Percentiles rank a stretch among this genome's conserved stretches.
Conservation (phyloP, 768 basidiomycete genomes). For the Suillus americanus region DNA sequence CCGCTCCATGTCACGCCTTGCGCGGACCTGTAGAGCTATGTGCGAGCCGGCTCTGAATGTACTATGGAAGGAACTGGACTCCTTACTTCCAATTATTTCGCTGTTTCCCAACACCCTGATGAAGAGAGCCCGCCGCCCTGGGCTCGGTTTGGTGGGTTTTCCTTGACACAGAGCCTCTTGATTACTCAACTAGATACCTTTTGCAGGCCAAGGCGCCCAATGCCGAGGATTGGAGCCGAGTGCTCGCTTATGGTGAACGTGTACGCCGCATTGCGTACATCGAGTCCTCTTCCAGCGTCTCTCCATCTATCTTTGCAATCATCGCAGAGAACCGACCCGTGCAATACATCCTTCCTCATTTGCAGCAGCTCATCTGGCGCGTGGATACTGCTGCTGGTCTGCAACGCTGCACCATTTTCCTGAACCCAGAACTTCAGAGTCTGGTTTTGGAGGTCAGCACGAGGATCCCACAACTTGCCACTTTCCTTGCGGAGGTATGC, state of each 20-base stretch:
- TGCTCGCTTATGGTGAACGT: conserved; percentile 66
- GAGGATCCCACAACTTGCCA: conserved; percentile 55
- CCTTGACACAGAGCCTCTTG: conserved; percentile 7
- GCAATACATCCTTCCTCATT: conserved; percentile 65
- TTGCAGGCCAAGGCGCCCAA: conserved; percentile 58
- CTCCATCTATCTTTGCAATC: conserved; percentile 63
- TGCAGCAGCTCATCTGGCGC: conserved; percentile 71
- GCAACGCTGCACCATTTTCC: conserved; percentile 63
- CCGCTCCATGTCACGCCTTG: conserved; percentile 66
- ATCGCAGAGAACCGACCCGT: conserved; percentile 64
- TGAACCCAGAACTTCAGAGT: conserved; percentile 59
- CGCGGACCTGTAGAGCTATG: conserved; percentile 74
- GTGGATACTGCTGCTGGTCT: conserved; percentile 65
- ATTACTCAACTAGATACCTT: conserved; percentile 1
- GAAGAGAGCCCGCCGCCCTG: conserved; percentile 70
- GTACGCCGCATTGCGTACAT: conserved; percentile 70
- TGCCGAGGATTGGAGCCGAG: conserved; percentile 65
- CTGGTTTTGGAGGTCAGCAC: conserved; percentile 63
- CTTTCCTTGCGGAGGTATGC: conserved; percentile 65
- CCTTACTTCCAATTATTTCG: conserved; percentile 67
- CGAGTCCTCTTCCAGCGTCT: conserved; percentile 62
- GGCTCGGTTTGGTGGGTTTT: conserved; percentile 68
- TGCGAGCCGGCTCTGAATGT: conserved; percentile 69
- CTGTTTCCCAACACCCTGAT: conserved; percentile 68
- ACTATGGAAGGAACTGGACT: conserved; percentile 79